Base-by-base conservation (phyloP, 306 rosid species). In the Pachyrhizus erosus region DNA sequence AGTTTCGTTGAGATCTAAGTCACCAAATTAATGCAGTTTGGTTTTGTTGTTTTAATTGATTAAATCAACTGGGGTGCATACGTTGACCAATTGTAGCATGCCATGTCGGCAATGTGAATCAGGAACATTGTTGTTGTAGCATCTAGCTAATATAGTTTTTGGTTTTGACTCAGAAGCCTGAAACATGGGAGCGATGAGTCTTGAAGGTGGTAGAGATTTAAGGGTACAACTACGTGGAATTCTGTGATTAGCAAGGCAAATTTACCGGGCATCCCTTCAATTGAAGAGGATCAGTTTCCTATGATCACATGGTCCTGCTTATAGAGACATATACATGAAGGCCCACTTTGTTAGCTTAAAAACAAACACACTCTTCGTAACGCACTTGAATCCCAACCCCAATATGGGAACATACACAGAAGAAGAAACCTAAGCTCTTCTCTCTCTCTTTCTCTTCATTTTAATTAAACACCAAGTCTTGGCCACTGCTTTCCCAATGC, bases 301-400 rank as follows among this genome's bases (percentile, higher is more conserved):
- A 82, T 79, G 87, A 80, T 92, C 99, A 93, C 98, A 91, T 93
- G 99, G 91, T 26, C 67, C 48, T 91, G 93, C 85, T 89, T 76
- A 87, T 80, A 51, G 91, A 79, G 94, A 88, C 87, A 88, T 86
- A 79, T 88, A 92, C 99, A 93, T 31, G 84, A 21, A 85, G 97
- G 93, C 87, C 98, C 99, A 92, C 98, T 81, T 84, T 92, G 97
- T 86, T 91, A 58, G 85, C 90, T 84, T 83, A 78, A 92, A 89
- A 76, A 82, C 94, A 87, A 89, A 93, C 99, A 93, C 75, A 37
- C 70, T 80, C 90, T 67, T 80, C 40, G 33, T 87, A 81, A 65
- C 82, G 83, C 99, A 91, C 96, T 92, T 91, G 90, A 91, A 82
- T 83, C 81, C 85, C 77, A 87, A 84, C 93, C 93, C 97, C 90